phyloP scores from a whole-genome alignment of 2,329 filamentous ascomycete species.

The Microsporum canis region DNA sequence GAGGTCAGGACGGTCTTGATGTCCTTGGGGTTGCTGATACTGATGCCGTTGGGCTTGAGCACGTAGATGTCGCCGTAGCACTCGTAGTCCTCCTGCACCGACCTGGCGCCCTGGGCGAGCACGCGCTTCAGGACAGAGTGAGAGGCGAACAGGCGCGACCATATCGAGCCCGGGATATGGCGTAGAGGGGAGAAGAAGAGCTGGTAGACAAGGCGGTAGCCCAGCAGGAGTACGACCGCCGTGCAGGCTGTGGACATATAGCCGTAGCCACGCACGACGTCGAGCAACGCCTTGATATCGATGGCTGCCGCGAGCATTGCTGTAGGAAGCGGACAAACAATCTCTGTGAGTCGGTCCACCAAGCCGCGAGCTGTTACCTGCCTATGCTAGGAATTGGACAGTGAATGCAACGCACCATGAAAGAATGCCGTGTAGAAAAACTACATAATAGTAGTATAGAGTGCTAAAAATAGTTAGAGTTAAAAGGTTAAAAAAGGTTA shows the following conservation, averaged over 20 bases:
- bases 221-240: background rate
- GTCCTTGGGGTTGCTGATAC: slow-evolving; percentile 5
- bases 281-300: background rate
- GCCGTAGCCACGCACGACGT: background rate
- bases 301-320: background rate
- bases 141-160: background rate
- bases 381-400: too few species aligned
- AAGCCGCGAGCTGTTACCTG: too few species aligned
- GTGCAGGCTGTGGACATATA: background rate
- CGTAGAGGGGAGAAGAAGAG: slow-evolving; percentile 4
- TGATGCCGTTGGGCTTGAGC: background rate
- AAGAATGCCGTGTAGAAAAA: too few species aligned
- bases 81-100: slow-evolving; percentile 1
- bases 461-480: too few species aligned
- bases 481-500: too few species aligned
- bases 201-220: background rate
- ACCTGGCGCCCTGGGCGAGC: slow-evolving; percentile 3
- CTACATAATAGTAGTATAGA: too few species aligned
- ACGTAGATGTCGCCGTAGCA: slow-evolving; percentile 1
- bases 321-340: background rate
- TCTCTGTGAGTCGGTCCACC: background rate
- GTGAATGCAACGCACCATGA: too few species aligned
- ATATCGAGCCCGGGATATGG: slow-evolving; percentile 3
- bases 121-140: slow-evolving; percentile 4
- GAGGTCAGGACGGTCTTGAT: background rate